Evolutionary conservation across 768 basidiomycete genomes (phyloP).

Genomic region (Hericium erinaceus): DNA sequence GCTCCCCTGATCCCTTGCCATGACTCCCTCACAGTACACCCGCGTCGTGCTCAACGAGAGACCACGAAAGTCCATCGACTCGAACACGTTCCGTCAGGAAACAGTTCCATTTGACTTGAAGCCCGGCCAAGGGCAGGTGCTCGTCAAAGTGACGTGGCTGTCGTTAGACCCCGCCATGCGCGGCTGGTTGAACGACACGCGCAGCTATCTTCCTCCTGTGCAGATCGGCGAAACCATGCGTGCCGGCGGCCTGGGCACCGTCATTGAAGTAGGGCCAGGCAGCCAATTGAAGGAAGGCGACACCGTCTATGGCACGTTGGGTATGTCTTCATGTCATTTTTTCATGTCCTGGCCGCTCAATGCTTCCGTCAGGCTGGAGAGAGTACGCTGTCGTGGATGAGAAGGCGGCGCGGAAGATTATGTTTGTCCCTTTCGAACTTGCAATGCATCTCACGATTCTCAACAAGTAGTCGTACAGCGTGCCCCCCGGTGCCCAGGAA

Average conservation of each 20-base stretch:
- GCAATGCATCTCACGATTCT: too few species aligned
- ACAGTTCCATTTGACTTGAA: slow-evolving; percentile 42
- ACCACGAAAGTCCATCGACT: slow-evolving; percentile 56
- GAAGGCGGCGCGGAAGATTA: too few species aligned
- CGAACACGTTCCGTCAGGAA: slow-evolving; percentile 66
- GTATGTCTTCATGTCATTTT: slow-evolving; percentile 30
- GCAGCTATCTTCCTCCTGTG: slow-evolving; percentile 52
- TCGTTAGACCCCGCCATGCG: slow-evolving; percentile 88
- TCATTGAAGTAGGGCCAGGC: slow-evolving; percentile 49
- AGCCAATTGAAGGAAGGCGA: slow-evolving; percentile 57
- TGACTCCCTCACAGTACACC: slow-evolving; percentile 31
- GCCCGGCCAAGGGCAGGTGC: slow-evolving; percentile 42
- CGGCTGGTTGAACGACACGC: slow-evolving; percentile 62
- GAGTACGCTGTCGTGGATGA: slow-evolving; percentile 2
- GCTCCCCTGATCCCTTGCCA: too few species aligned
- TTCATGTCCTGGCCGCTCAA: slow-evolving; percentile 27
- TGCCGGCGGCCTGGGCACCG: slow-evolving; percentile 53
- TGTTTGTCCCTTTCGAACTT: too few species aligned
- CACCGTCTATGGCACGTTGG: slow-evolving; percentile 50
- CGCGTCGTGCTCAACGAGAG: slow-evolving; percentile 71
- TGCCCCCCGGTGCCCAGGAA: slow-evolving; percentile 47
- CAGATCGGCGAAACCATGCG: slow-evolving; percentile 54
- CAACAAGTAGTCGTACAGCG: too few species aligned
- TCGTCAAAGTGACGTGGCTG: slow-evolving; percentile 74
- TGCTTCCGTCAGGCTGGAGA: not conserved